Base-by-base conservation (phyloP, 305 asterid species). In the Caryopteris hybrid region DNA sequence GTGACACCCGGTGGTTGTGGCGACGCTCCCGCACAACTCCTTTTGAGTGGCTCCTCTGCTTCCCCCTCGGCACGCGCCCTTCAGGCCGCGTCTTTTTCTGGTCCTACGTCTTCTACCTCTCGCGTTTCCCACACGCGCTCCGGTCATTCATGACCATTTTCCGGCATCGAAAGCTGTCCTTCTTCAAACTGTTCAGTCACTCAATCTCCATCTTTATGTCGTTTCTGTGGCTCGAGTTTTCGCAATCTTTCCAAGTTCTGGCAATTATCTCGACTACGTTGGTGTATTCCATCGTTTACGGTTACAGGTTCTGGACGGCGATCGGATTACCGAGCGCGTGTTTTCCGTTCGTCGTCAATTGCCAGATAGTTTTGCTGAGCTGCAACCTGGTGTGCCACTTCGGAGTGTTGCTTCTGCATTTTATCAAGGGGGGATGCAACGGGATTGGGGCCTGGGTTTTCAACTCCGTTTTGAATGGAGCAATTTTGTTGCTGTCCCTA, bases 71-170 rank as follows among this genome's bases (percentile, higher is more conserved):
- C 18, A 93, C 96, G 3, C 98, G 98, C 51, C 93, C 96, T 58
- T 86, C 97, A 0, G 97, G 97, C 0, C 88, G 97, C 63, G 97
- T 93, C 0, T 93, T 93, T 86, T 88, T 90, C 81, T 93, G 98
- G 98, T 93, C 98, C 1, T 88, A 90, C 78, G 57, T 75, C 0
- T 90, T 81, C 79, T 90, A 93, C 79, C 92, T 93, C 20, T 86
- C 96, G 23, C 86, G 98, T 0, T 93, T 84, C 80, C 82, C 84
- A 52, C 96, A 93, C 85, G 86, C 87, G 18, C 47, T 82, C 3
- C 85, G 97, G 3, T 76, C 89, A 0, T 78, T 80, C 73, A 65
- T 86, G 76, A 39, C 86, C 0, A 81, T 90, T n/a, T 42, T 82
- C 61, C 71, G 76, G 0, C 77, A 85, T 12, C 76, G 98, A 10